These are phyloP conservation scores for Eimeria necatrix DNA, from an alignment of 169 alveolate genomes.

Conservation along the genomic window DNA sequence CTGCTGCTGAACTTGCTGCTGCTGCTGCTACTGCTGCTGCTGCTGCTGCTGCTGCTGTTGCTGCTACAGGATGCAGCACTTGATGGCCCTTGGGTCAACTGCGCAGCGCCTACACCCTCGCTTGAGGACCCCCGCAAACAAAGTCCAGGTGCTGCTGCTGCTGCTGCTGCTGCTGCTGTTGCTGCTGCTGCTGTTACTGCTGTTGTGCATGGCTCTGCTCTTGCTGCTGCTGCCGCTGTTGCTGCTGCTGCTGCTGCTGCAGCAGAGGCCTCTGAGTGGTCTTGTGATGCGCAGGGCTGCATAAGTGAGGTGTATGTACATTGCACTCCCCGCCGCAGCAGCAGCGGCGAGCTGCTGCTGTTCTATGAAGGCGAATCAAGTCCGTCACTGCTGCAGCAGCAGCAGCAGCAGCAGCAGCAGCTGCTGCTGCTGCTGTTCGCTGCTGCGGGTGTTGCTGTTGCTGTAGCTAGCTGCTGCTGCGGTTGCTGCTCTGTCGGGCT, in stretches of 20 bases:
- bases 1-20: background rate
- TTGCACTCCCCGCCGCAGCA: background rate
- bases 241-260: background rate
- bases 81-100: background rate
- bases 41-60: no score
- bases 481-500: background rate
- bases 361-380: background rate
- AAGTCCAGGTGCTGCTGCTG: background rate
- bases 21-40: background rate
- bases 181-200: background rate
- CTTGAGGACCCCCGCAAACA: background rate
- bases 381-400: no score
- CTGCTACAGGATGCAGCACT: background rate
- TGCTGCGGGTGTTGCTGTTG: background rate
- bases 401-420: background rate
- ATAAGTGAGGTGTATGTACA: slow-evolving; percentile 41
- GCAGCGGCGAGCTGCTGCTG: slow-evolving; percentile 6
- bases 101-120: background rate
- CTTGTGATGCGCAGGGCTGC: background rate
- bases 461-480: background rate
- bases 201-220: background rate
- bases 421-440: background rate
- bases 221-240: background rate
- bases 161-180: background rate
- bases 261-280: background rate